A percentile compares a stretch with the other conserved stretches of the same genome.
These are phyloP conservation scores for Russula vinacea DNA, from an alignment of 768 basidiomycete species.

Conservation along the genomic window DNA sequence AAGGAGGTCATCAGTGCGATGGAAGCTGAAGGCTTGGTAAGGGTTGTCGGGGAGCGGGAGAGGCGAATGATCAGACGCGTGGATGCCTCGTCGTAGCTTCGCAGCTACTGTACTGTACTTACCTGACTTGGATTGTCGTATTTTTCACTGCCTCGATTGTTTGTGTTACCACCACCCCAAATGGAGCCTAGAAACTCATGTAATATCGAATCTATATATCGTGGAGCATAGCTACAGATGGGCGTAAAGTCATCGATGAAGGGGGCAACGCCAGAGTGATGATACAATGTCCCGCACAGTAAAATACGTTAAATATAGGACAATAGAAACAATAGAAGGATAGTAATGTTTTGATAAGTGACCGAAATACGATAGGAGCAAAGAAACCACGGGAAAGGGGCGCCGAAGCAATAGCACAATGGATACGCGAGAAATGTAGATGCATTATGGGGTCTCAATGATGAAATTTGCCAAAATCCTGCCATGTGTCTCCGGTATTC, in stretches of 20 bases:
- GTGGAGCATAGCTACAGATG: constrained; percentile 20
- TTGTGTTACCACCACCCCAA: not conserved
- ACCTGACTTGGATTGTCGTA: too few species aligned
- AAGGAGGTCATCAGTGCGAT: constrained; percentile 69
- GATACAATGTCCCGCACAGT: constrained; percentile 22
- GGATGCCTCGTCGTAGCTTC: too few species aligned
- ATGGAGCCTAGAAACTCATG: not conserved
- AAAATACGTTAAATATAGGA: constrained; percentile 26
- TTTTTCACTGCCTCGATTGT: not conserved
- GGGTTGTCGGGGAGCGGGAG: constrained; percentile 84
- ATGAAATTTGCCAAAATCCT: constrained; percentile 18
- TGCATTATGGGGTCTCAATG: not conserved
- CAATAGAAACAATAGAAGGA: constrained; percentile 7
- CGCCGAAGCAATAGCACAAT: not conserved
- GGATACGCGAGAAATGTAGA: not conserved
- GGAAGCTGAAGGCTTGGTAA: constrained; percentile 83
- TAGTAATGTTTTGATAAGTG: constrained; percentile 14
- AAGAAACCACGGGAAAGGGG: not conserved
- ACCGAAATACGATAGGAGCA: constrained; percentile 14
- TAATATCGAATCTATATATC: constrained; percentile 14
- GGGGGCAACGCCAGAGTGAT: not conserved
- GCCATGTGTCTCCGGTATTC: constrained; percentile 17
- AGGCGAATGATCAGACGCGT: constrained; percentile 73
- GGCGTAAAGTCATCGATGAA: constrained; percentile 16
- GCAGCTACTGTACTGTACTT: constrained; percentile 22